Conservation (phyloP, 31 red algal species). For the Pterothamnion heteromorphum region DNA sequence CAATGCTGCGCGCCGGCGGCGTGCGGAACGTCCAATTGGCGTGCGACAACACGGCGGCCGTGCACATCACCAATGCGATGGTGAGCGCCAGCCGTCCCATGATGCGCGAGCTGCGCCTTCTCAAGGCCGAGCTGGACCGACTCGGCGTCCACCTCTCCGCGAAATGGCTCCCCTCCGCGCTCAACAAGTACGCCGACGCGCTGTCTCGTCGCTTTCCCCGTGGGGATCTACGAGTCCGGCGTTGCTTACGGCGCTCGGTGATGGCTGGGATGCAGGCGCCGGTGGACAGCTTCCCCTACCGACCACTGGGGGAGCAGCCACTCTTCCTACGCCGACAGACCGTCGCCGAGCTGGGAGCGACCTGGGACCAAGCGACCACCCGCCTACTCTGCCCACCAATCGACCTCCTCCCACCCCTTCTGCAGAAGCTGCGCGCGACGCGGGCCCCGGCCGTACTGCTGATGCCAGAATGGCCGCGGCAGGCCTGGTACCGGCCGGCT, state of each 20-base stretch:
- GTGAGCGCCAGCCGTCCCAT: slow-evolving; percentile 1
- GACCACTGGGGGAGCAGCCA: slow-evolving; percentile 6
- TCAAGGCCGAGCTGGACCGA: slow-evolving; percentile 19
- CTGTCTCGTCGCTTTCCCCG: slow-evolving; percentile 6
- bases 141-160: slow-evolving; percentile 26
- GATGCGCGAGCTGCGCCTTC: slow-evolving; percentile 26
- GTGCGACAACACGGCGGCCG: background rate
- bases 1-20: background rate
- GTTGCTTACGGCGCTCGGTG: background rate
- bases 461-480: slow-evolving; percentile 17
- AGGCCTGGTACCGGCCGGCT: background rate
- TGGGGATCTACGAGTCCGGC: background rate
- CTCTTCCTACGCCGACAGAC: background rate
- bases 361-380: background rate
- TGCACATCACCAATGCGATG: slow-evolving; percentile 30
- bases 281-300: background rate
- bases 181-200: slow-evolving; percentile 39
- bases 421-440: background rate
- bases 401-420: background rate
- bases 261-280: background rate
- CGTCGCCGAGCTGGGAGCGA: background rate
- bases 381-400: slow-evolving; percentile 22
- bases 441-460: background rate
- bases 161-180: slow-evolving; percentile 1
- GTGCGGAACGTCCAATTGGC: background rate